Percentiles rank a stretch among this genome's conserved stretches.
Conservation (phyloP, 73 alveolate species). For the Uronychia setigera region DNA sequence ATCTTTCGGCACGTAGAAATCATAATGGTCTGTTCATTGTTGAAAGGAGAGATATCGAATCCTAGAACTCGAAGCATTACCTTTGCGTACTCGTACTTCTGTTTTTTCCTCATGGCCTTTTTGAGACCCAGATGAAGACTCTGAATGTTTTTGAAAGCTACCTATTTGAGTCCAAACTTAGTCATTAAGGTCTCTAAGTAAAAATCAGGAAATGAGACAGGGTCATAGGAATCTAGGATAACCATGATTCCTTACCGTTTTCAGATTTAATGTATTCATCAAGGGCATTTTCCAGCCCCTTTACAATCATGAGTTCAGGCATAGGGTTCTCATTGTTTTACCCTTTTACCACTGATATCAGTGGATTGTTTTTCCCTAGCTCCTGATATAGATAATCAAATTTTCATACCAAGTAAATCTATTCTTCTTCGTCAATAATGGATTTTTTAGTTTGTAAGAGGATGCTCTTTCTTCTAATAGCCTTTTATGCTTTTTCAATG, state of each 20-base stretch:
- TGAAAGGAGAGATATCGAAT: neutral
- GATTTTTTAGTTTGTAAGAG: neutral
- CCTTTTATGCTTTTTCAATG: neutral
- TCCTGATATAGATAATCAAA: neutral
- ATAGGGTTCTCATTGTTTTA: constrained; percentile 10
- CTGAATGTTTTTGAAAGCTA: constrained; percentile 43
- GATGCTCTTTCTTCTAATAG: neutral
- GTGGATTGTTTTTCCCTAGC: neutral
- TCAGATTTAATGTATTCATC: neutral
- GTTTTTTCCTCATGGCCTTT: neutral
- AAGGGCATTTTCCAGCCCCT: constrained; percentile 6
- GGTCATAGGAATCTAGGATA: neutral
- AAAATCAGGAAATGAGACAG: constrained; percentile 17
- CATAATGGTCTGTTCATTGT: neutral
- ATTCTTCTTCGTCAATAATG: neutral
- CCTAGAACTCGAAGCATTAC: neutral
- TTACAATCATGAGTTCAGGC: constrained; percentile 22
- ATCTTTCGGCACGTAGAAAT: constrained; percentile 2
- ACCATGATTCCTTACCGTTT: neutral
- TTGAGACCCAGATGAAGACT: neutral
- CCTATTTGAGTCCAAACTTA: constrained; percentile 56
- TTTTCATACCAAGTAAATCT: neutral
- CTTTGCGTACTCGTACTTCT: neutral
- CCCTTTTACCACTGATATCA: neutral
- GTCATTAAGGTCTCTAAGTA: constrained; percentile 24